Evolutionary conservation across 2,329 filamentous ascomycete genomes (phyloP).

Genomic region (Acarospora socialis): DNA sequence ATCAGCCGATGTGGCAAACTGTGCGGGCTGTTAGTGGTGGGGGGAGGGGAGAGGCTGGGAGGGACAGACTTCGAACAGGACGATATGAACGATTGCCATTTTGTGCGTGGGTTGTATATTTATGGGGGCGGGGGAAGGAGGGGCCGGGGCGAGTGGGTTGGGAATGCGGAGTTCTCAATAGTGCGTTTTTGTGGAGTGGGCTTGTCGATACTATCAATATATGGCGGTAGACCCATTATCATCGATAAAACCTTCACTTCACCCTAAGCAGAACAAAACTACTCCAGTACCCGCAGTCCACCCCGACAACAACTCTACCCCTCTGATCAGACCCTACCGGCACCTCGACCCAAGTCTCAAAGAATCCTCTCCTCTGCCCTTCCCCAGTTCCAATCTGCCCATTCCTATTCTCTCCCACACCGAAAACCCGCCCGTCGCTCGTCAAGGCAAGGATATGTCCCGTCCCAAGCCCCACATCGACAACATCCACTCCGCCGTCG

Average conservation of each 20-base stretch:
- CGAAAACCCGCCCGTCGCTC: conserved; percentile 7
- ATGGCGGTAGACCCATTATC: too few species aligned
- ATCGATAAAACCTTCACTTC: too few species aligned
- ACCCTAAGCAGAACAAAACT: too few species aligned
- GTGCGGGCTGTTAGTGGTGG: not conserved
- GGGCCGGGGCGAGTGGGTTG: too few species aligned
- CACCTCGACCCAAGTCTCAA: conserved; percentile 6
- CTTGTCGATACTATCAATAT: too few species aligned
- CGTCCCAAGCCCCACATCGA: conserved; percentile 9
- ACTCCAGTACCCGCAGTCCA: not conserved
- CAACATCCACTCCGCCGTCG: conserved; percentile 7
- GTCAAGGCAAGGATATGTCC: conserved; percentile 10
- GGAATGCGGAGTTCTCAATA: too few species aligned
- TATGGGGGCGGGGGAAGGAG: too few species aligned
- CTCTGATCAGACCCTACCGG: not conserved
- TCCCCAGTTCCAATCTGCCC: conserved; percentile 8
- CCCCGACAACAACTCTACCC: not conserved
- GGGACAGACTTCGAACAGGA: conserved; percentile 52
- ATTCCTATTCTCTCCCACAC: conserved; percentile 6
- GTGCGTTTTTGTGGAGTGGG: too few species aligned
- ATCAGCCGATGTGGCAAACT: not conserved
- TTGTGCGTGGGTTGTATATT: too few species aligned
- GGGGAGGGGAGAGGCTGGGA: conserved; percentile 18
- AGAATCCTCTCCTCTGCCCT: conserved; percentile 2
- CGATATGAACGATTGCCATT: conserved; percentile 55